Evolutionary conservation across 768 basidiomycete species (phyloP), one percentile per base, ranked within the genome.

Genomic region (Auricularia auricula-judae): DNA sequence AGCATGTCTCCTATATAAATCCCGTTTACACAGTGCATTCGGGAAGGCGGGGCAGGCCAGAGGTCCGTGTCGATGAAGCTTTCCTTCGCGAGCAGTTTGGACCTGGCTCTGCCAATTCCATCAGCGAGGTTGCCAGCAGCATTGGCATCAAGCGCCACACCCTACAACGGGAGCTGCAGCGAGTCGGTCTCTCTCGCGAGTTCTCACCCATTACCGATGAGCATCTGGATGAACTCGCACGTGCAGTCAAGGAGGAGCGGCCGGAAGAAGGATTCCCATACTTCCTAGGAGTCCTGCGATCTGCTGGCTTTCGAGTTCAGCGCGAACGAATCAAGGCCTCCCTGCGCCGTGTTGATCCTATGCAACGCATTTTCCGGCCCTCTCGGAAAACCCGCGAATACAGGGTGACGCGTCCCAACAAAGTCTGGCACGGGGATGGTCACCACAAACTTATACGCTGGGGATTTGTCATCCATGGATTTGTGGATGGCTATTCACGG

Each of bases 401-500:
- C 21, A 29, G 21, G 33, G 64, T 62, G 4, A 16, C 64, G 3
- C 36, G 64, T n/a, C 47, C 51, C 12, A 68, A 67, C 39, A 59
- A 47, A 34, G 60, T 67, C 18, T 68, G 66, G 69, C 68, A 68
- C 59, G 47, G 47, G 23, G 65, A 66, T 64, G 65, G 65, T 12
- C 51, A 66, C 21, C 65, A 66, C 43, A 66, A 66, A 34, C 44
- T 66, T 4, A 66, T 66, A 14, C 64, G 62, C 36, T 66, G 63
- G 63, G 64, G 64, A 12, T 61, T 61, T 61, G 64, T 65, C 2
- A 61, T 66, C 34, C 66, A 66, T 43, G 66, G 63, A 3, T 36
- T 66, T 14, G 61, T 65, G 39, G 66, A 66, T 65, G 66, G 66
- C 3, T 59, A 66, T 34, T 65, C 36, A 10, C 63, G 62, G 21